Percentiles rank a stretch among this genome's conserved stretches.
Evolutionary conservation across 2,329 filamentous ascomycete genomes (phyloP).

Genomic region (Epicoccum nigrum): DNA sequence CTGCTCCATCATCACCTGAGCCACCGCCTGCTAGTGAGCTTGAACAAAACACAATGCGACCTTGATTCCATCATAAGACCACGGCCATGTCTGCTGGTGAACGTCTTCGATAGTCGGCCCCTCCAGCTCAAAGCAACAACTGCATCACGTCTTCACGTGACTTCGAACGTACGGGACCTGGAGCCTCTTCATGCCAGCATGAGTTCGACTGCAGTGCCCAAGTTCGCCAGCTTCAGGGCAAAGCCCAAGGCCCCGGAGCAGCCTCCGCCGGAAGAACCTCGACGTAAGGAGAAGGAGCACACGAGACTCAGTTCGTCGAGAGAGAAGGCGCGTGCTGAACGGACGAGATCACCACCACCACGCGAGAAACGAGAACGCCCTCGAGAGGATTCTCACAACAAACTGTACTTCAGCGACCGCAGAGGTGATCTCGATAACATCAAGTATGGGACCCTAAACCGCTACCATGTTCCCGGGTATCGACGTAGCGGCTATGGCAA

Average conservation of each 20-base stretch:
- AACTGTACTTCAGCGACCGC: slow-evolving; percentile 59
- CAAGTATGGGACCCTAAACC: slow-evolving; percentile 75
- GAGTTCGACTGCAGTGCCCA: slow-evolving; percentile 59
- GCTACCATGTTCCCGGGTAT: slow-evolving; percentile 74
- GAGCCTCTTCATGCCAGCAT: too few species aligned
- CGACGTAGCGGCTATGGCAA: slow-evolving; percentile 70
- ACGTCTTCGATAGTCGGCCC: too few species aligned
- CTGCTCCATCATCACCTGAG: too few species aligned
- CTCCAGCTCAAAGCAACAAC: too few species aligned
- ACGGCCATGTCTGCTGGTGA: neutral
- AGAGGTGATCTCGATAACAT: slow-evolving; percentile 79
- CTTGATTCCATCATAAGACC: neutral
- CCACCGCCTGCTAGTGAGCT: too few species aligned
- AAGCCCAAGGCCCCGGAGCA: slow-evolving; percentile 42
- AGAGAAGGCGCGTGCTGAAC: slow-evolving; percentile 3
- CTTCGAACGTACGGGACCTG: too few species aligned
- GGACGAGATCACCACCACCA: slow-evolving; percentile 52
- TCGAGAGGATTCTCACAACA: slow-evolving; percentile 8
- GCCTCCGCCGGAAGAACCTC: slow-evolving; percentile 15
- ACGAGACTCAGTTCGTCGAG: slow-evolving; percentile 18
- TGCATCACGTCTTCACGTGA: too few species aligned
- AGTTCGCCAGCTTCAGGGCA: slow-evolving; percentile 76
- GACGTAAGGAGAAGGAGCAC: slow-evolving; percentile 14
- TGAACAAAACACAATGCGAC: neutral
- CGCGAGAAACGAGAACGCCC: slow-evolving; percentile 1